Percentiles rank a stretch among this genome's conserved stretches.
Conservation (phyloP, 306 rosid genomes). For the Pterocarpus macrocarpus region DNA sequence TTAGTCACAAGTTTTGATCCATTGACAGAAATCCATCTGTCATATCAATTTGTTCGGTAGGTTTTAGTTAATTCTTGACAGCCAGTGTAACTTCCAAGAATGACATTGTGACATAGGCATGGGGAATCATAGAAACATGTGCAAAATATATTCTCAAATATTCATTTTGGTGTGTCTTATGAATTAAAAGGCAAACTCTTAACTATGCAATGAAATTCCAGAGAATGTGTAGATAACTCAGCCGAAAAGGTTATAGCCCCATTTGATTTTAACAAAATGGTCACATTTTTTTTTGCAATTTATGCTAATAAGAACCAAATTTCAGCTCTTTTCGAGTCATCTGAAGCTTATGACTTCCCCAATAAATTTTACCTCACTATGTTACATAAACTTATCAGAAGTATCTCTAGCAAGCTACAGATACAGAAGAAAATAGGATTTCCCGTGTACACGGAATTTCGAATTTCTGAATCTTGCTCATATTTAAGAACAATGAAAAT, state of each 20-base stretch:
- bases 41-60: background rate
- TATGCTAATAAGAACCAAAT: background rate
- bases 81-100: background rate
- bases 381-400: constrained; percentile 14
- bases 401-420: constrained; percentile 22
- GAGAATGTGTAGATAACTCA: background rate
- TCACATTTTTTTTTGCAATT: background rate
- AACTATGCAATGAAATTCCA: background rate
- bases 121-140: background rate
- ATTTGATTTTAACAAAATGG: background rate
- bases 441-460: constrained; percentile 33
- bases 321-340: constrained; percentile 8
- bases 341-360: background rate
- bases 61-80: background rate
- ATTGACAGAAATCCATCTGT: background rate
- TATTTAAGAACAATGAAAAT: constrained; percentile 39
- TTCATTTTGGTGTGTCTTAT: background rate
- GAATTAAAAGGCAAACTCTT: background rate
- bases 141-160: background rate
- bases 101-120: background rate
- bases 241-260: background rate
- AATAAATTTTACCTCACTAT: background rate
- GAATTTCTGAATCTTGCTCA: constrained; percentile 38
- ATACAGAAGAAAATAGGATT: constrained; percentile 4
- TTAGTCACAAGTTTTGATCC: background rate